Conservation (phyloP, 148 eudicot species). For the Amaranthus palmeri region DNA sequence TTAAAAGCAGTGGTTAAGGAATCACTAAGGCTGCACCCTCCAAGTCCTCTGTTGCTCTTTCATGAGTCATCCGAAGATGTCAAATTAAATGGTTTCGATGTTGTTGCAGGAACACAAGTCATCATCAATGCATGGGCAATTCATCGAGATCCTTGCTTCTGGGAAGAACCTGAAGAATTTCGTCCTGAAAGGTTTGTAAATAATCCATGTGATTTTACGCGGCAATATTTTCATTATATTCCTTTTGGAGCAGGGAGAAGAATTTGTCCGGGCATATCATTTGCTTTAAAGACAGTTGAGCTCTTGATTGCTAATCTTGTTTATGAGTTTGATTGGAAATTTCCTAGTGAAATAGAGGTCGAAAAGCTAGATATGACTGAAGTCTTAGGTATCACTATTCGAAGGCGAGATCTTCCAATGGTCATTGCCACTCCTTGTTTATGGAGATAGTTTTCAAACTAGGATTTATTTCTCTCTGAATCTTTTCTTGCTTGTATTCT, state of each 20-base stretch:
- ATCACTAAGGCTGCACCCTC: constrained; percentile 25
- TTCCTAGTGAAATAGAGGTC: constrained; percentile 14
- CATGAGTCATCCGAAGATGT: constrained; percentile 24
- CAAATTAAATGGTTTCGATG: constrained; percentile 16
- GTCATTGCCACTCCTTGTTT: constrained; percentile 11
- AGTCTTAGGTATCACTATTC: constrained; percentile 3
- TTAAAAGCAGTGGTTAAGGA: constrained; percentile 42
- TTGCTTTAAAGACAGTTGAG: constrained; percentile 23
- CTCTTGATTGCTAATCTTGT: constrained; percentile 30
- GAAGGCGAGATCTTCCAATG: constrained; percentile 9
- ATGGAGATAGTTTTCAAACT: not conserved
- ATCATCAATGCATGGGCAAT: constrained; percentile 39
- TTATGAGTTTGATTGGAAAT: constrained; percentile 23
- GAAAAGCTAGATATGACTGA: constrained; percentile 23
- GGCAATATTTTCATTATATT: constrained; percentile 22
- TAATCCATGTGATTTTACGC: constrained; percentile 17
- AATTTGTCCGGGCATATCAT: constrained; percentile 28
- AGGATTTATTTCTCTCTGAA: too few relatives aligned
- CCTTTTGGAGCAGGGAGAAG: constrained; percentile 41
- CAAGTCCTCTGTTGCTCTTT: constrained; percentile 21
- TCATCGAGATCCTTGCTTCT: constrained; percentile 26
- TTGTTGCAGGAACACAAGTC: constrained; percentile 20
- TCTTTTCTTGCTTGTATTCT: too few relatives aligned
- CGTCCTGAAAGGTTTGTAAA: constrained; percentile 40
- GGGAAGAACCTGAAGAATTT: constrained; percentile 38